Evolutionary conservation across 345 rosid genomes (phyloP), one percentile per base, ranked within the genome.

Genomic region (Viola odorata): DNA sequence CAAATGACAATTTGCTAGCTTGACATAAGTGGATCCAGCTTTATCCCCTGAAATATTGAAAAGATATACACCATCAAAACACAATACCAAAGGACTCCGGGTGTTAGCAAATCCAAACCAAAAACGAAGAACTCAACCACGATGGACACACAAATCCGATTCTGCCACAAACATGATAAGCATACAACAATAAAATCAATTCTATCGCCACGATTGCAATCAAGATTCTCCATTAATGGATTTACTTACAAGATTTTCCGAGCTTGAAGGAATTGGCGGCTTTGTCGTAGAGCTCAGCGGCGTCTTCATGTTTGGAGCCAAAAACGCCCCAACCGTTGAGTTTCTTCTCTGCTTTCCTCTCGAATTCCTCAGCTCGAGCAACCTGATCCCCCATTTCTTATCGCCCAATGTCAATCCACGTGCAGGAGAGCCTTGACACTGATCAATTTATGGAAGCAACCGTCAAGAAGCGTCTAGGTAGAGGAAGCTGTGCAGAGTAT

Each of bases 231-330:
- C 32, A 57, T 2, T 12, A 44, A 12, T 8, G 41, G 12, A 36
- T n/a, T 50, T 4, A 55, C 15, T 51, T 82, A 86, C 89, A 84
- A 4, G 87, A 76, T 80, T 86, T 86, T 60, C 85, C 83, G 51
- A 84, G 89, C 78, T 84, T 86, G 84, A 66, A 86, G 63, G 58
- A 84, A 66, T 86, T 86, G 63, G 89, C 85, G 11, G 94, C 79
- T 76, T 86, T 86, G 17, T 82, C 89, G 70, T 73, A 86, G 67
- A 86, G 89, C 71, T 86, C 89, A 74, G 94, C 80, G 45, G 94
- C 94, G 72, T 84, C 87, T 57, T 86, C 94, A 45, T 67, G 41
- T 66, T 86, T 86, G 72, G 84, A 80, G 8, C 88, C 72, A 66
- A 86, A 77, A 16, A 86, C 38, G 4, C 85, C 85, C 88, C 88